Evolutionary conservation across 495 filamentous ascomycete species (phyloP).

Genomic region (Trichoderma orchidacearum): DNA sequence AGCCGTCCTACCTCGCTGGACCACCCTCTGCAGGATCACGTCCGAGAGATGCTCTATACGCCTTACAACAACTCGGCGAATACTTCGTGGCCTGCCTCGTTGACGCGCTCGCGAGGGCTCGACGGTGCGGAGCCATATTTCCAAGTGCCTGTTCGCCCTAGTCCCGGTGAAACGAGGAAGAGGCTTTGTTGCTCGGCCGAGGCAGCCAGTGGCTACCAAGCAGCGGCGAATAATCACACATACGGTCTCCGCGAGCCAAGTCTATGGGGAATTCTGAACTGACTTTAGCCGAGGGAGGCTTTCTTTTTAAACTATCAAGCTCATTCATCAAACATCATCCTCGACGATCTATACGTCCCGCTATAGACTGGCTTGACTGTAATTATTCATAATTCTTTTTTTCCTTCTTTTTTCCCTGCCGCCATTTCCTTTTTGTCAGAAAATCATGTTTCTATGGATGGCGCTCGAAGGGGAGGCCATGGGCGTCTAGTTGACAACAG

Average conservation of each 20-base stretch:
- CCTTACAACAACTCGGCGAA: conserved; percentile 12
- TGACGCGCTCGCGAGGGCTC: conserved; percentile 14
- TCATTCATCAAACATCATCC: background rate
- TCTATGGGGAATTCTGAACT: conserved; percentile 47
- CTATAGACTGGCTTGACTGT: background rate
- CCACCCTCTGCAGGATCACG: conserved; percentile 53
- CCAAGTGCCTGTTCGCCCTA: conserved; percentile 16
- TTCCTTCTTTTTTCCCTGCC: background rate
- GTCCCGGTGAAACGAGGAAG: conserved; percentile 25
- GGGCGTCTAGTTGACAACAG: background rate
- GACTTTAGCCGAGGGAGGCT: conserved; percentile 3
- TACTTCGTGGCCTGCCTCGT: conserved; percentile 21
- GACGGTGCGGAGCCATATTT: conserved; percentile 20
- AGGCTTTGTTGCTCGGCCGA: conserved; percentile 45
- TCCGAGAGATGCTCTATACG: conserved; percentile 44
- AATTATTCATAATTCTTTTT: background rate
- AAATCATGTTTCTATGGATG: background rate
- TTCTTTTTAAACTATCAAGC: background rate
- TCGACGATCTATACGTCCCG: background rate
- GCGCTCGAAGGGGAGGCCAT: background rate
- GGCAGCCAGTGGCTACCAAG: conserved; percentile 14
- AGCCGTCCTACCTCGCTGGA: conserved; percentile 58
- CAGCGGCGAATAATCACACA: conserved; percentile 23
- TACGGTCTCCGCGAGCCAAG: conserved; percentile 35
- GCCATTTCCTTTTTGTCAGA: background rate